phyloP scores from a whole-genome alignment of 768 basidiomycete genomes.

The Termitomyces sp. region DNA sequence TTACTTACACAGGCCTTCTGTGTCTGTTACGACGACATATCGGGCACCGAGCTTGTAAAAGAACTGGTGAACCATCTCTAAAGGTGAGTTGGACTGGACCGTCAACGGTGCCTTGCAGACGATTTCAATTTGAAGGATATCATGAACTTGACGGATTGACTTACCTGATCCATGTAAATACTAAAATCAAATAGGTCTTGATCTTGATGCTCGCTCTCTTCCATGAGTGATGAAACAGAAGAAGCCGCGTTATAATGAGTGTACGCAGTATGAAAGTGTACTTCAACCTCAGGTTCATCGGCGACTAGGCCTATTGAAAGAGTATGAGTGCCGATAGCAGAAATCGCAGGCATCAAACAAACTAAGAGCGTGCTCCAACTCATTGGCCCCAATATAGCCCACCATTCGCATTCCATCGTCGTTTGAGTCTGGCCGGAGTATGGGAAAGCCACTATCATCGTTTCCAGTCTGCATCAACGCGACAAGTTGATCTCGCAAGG shows the following conservation, averaged over 20 bases:
- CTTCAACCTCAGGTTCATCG: slow-evolving; percentile 58
- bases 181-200: slow-evolving; percentile 74
- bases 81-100: slow-evolving; percentile 76
- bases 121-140: not conserved
- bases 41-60: slow-evolving; percentile 93
- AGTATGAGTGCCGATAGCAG: not conserved
- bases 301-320: slow-evolving; percentile 61
- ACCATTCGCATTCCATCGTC: slow-evolving; percentile 59
- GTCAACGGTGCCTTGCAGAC: slow-evolving; percentile 73
- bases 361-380: slow-evolving; percentile 92
- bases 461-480: slow-evolving; percentile 50
- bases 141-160: slow-evolving; percentile 2
- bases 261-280: slow-evolving; percentile 56
- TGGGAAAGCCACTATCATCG: slow-evolving; percentile 84
- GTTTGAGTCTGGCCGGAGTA: slow-evolving; percentile 49
- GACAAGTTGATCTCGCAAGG: slow-evolving; percentile 66
- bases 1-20: slow-evolving; percentile 72
- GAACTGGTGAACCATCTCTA: slow-evolving; percentile 90
- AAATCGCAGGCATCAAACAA: slow-evolving; percentile 20
- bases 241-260: slow-evolving; percentile 40
- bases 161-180: slow-evolving; percentile 85
- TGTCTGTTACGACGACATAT: slow-evolving; percentile 81
- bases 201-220: slow-evolving; percentile 24
- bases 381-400: slow-evolving; percentile 89
- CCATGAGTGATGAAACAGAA: slow-evolving; percentile 58